phyloP scores from a whole-genome alignment of 2,329 filamentous ascomycete species.

The Colletotrichum shisoi region DNA sequence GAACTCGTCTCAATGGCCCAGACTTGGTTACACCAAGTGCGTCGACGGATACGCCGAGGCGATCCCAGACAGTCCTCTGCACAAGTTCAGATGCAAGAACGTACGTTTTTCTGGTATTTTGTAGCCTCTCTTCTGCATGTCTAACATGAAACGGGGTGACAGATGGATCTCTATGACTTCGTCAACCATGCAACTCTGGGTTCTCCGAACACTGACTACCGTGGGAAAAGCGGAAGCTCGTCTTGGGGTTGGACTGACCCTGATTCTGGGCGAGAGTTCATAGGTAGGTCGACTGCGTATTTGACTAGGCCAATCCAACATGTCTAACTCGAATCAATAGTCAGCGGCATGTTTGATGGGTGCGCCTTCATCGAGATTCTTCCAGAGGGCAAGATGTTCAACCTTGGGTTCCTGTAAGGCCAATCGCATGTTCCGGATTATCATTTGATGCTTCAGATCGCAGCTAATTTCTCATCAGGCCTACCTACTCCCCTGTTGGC shows the following conservation, averaged over 20 bases:
- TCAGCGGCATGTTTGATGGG: conserved; percentile 49
- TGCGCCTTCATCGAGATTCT: conserved; percentile 56
- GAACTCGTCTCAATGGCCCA: conserved; percentile 41
- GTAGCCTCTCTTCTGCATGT: too few species aligned
- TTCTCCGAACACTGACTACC: conserved; percentile 45
- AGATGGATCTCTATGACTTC: conserved; percentile 63
- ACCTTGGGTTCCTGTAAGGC: conserved; percentile 52
- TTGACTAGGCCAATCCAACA: too few species aligned
- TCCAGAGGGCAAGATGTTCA: conserved; percentile 52
- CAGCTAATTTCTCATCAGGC: conserved; percentile 21
- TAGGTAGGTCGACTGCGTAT: conserved; percentile 1
- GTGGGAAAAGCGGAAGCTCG: conserved; percentile 44
- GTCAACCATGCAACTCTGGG: conserved; percentile 61
- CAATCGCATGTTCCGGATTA: not conserved
- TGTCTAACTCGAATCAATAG: not conserved
- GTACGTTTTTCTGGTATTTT: not conserved
- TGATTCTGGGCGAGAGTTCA: conserved; percentile 47
- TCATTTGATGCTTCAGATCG: not conserved
- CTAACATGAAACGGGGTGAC: too few species aligned
- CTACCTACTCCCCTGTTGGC: conserved; percentile 35
- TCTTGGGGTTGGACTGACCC: conserved; percentile 55
- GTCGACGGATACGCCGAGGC: conserved; percentile 41
- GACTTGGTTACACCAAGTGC: conserved; percentile 42
- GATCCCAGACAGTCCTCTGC: conserved; percentile 40
- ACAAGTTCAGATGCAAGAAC: conserved; percentile 43